Evolutionary conservation across 2,329 filamentous ascomycete species (phyloP).

Genomic region (Scopulariopsis brevicaulis): DNA sequence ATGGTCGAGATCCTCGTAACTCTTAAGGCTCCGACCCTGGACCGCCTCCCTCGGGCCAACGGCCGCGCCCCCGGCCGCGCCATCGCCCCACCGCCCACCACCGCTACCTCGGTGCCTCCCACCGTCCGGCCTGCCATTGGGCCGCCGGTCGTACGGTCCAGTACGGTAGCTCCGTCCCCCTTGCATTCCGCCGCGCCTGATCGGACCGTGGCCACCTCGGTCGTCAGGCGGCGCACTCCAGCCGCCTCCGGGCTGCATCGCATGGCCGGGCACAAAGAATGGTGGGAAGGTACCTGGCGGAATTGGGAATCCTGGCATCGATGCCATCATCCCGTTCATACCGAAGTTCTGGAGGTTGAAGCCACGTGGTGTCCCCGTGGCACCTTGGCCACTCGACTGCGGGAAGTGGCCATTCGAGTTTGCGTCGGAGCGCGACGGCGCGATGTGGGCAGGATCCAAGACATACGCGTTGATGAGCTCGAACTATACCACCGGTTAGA

Average conservation of each 20-base stretch:
- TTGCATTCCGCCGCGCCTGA: slow-evolving; percentile 53
- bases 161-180: slow-evolving; percentile 40
- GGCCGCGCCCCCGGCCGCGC: slow-evolving; percentile 59
- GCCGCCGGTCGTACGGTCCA: slow-evolving; percentile 65
- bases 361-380: slow-evolving; percentile 76
- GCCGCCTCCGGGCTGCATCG: slow-evolving; percentile 22
- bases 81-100: slow-evolving; percentile 57
- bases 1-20: slow-evolving; percentile 94
- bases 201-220: slow-evolving; percentile 46
- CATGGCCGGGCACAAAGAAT: slow-evolving; percentile 39
- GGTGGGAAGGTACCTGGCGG: slow-evolving; percentile 32
- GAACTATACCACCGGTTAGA: slow-evolving; percentile 40
- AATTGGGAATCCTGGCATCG: slow-evolving; percentile 46
- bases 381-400: slow-evolving; percentile 61
- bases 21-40: slow-evolving; percentile 85
- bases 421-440: slow-evolving; percentile 82
- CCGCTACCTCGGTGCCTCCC: slow-evolving; percentile 31
- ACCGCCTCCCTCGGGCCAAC: slow-evolving; percentile 86
- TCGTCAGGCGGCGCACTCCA: slow-evolving; percentile 43
- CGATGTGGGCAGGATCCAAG: slow-evolving; percentile 87
- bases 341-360: slow-evolving; percentile 74
- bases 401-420: slow-evolving; percentile 96
- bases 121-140: slow-evolving; percentile 28
- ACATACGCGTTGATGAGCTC: slow-evolving; percentile 90
- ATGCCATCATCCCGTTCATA: slow-evolving; percentile 43